These are phyloP conservation scores for Plasmodium fragile DNA, from an alignment of 169 alveolate species.

Conservation along the genomic window DNA sequence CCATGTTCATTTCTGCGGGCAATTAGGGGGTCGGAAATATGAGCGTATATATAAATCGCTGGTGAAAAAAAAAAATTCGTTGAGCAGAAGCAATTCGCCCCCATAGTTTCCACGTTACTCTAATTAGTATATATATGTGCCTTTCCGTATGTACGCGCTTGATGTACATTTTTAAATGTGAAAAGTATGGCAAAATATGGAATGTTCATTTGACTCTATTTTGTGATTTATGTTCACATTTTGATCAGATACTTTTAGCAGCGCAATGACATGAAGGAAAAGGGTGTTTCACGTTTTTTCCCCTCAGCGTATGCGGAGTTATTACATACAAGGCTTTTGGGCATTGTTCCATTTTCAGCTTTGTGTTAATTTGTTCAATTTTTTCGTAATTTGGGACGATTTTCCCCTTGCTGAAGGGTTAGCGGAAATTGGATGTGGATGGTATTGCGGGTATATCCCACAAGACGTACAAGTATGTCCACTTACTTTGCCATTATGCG, in stretches of 20 bases:
- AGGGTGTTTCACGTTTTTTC: neutral
- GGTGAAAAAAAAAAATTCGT: neutral
- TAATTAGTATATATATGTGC: neutral
- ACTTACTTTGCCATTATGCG: neutral
- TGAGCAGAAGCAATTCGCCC: neutral
- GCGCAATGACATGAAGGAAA: neutral
- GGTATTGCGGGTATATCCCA: neutral
- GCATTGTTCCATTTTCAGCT: neutral
- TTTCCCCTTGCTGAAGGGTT: neutral
- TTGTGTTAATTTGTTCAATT: neutral
- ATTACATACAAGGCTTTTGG: neutral
- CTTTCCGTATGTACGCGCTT: neutral
- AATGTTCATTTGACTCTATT: neutral
- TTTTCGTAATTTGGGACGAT: neutral
- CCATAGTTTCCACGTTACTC: neutral
- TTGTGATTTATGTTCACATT: neutral
- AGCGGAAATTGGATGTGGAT: neutral
- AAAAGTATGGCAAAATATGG: neutral
- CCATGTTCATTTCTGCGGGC: neutral
- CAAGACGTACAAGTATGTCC: neutral
- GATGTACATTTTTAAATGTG: conserved; percentile 12
- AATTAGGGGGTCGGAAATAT: neutral
- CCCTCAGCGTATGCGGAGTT: neutral
- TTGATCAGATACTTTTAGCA: neutral
- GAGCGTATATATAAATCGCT: neutral